Evolutionary conservation across 176 grass and related monocot species (phyloP), one percentile per base, ranked within the genome.

Genomic region (Echinochloa phyllopogon): DNA sequence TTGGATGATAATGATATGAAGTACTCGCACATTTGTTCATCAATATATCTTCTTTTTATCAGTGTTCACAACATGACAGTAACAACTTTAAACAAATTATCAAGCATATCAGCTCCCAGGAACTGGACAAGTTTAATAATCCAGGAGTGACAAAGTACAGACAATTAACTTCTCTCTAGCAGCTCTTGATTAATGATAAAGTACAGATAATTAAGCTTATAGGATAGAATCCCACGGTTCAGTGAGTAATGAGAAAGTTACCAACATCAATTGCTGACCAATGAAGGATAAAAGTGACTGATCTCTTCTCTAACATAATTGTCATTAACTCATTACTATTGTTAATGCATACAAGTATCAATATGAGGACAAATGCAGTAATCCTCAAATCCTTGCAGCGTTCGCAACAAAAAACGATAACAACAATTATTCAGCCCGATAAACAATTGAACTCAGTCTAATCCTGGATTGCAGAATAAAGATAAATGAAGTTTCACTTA

Each of bases 401-500:
- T 58, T 58, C 23, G 56, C 56, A 58, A 24, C 8, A 58, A 8
- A 24, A 58, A 58, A 58, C 10, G 23, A 10, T 4, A 58, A 10
- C 21, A 58, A 55, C 56, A 21, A 23, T 10, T 23, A 23, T 58
- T 24, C 56, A 58, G 8, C 20, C 20, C 3, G 3, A 58, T 57
- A 58, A 24, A 58, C 9, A 23, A 21, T 21, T 56, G 56, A 57
- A 20, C 21, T 58, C 56, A 58, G 56, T 4, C 56, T 24, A 58
- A 24, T 58, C n/a, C 21, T 58, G 56, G 56, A 64, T 49, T 45
- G n/a, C 13, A 27, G 18, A 78, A 91, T 71, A n/a, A 66, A 58
- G 1, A 83, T 13, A 64, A 66, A 76, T 76, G 27, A 82, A 62
- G 12, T 69, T 79, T 71, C 75, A 94, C 96, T 80, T 86, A 99